Conservation (phyloP, 371 early-diverging fungal genomes). For the Mortierella sp. region DNA sequence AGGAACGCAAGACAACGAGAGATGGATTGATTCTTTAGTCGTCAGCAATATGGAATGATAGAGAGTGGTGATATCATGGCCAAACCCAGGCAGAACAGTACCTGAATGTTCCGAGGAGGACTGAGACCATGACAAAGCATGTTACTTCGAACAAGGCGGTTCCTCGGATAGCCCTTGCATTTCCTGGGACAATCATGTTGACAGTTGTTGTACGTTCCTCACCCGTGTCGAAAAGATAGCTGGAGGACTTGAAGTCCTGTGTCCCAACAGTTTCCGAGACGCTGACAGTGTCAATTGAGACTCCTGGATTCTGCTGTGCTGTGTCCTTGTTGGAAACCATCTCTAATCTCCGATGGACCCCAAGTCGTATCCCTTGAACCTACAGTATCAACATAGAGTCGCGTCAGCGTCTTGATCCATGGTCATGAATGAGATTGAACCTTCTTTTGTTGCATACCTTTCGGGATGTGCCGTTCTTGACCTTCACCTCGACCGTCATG, state of each 20-base stretch:
- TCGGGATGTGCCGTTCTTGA: constrained; percentile 60
- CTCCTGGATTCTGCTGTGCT: constrained; percentile 45
- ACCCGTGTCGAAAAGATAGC: constrained; percentile 63
- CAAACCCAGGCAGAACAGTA: too few relatives aligned
- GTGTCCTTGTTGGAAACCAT: constrained; percentile 57
- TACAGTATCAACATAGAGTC: constrained; percentile 14
- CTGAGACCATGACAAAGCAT: constrained; percentile 57
- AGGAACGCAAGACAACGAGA: neutral
- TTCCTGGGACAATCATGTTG: constrained; percentile 61
- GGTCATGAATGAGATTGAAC: neutral
- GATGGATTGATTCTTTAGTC: too few relatives aligned
- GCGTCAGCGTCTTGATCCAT: neutral
- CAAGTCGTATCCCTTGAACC: constrained; percentile 66
- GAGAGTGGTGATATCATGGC: too few relatives aligned
- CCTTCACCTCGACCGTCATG: constrained; percentile 60
- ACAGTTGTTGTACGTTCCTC: constrained; percentile 61
- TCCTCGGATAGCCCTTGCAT: constrained; percentile 60
- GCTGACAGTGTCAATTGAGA: constrained; percentile 52
- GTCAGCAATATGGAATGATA: too few relatives aligned
- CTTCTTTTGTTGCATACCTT: constrained; percentile 37
- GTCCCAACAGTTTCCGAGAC: constrained; percentile 58
- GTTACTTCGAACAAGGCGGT: constrained; percentile 63
- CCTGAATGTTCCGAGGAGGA: constrained; percentile 63
- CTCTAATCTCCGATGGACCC: constrained; percentile 56
- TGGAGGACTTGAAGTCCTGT: constrained; percentile 61